Conservation (phyloP, 164 flowering plant genomes). For the Cinnamomum chago region DNA sequence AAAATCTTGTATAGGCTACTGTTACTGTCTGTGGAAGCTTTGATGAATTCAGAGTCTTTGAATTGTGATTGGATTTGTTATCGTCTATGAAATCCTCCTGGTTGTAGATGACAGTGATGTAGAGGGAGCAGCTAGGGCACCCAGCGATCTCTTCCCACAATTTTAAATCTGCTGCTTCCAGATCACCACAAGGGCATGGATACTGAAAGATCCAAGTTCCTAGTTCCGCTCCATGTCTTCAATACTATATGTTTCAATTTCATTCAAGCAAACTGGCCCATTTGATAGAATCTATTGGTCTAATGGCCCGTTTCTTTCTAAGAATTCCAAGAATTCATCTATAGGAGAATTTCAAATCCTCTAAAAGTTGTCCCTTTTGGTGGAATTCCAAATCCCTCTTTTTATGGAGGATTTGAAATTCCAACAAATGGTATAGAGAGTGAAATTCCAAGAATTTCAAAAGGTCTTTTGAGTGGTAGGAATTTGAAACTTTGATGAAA, state of each 20-base stretch:
- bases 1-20: slow-evolving; percentile 32
- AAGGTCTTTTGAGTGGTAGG: no score
- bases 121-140: slow-evolving; percentile 95
- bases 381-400: no score
- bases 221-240: slow-evolving; percentile 98
- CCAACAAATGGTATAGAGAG: no score
- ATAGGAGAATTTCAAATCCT: no score
- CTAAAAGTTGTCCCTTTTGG: no score
- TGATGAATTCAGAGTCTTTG: slow-evolving; percentile 28
- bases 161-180: slow-evolving; percentile 61
- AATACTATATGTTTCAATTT: slow-evolving; percentile 15
- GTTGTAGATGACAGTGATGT: slow-evolving; percentile 81
- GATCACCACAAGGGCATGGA: slow-evolving; percentile 95
- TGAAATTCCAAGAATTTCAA: no score
- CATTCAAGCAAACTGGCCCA: no score
- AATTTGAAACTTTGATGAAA: no score
- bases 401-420: no score
- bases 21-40: slow-evolving; percentile 43
- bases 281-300: no score
- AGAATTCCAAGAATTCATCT: no score
- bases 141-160: slow-evolving; percentile 90
- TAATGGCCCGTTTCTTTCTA: no score
- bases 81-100: slow-evolving; percentile 60
- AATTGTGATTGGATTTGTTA: slow-evolving; percentile 10
- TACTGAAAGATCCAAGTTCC: slow-evolving; percentile 67